Evolutionary conservation across 352 stramenopile species (phyloP).

Genomic region (Phytophthora hybrid): DNA sequence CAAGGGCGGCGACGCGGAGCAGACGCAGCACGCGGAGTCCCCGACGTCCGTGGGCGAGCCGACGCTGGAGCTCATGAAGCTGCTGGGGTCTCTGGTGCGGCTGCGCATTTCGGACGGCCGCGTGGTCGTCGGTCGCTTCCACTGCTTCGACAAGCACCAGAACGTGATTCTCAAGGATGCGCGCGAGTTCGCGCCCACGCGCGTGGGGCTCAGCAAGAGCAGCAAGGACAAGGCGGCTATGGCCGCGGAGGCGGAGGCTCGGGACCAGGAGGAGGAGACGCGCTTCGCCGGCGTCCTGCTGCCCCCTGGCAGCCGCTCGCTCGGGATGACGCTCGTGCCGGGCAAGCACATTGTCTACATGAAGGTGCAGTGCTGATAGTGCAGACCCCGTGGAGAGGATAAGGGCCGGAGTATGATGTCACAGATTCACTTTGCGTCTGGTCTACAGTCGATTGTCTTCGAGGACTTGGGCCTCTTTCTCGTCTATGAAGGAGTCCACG

Average conservation of each 20-base stretch:
- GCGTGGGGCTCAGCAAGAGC: slow-evolving; percentile 27
- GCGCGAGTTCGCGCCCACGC: slow-evolving; percentile 63
- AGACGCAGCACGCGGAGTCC: slow-evolving; percentile 28
- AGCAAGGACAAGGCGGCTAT: slow-evolving; percentile 38
- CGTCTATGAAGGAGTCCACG: slow-evolving; percentile 80
- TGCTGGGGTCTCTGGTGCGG: slow-evolving; percentile 64
- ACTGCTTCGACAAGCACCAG: slow-evolving; percentile 88
- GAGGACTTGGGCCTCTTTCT: slow-evolving; percentile 69
- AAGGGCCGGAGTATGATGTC: not conserved
- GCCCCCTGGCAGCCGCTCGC: slow-evolving; percentile 48
- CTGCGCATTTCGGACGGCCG: slow-evolving; percentile 79
- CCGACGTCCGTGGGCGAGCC: slow-evolving; percentile 42
- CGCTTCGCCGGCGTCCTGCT: slow-evolving; percentile 38
- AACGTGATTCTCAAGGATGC: slow-evolving; percentile 83
- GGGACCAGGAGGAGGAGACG: slow-evolving; percentile 50
- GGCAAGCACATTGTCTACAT: slow-evolving; percentile 83
- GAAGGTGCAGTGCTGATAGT: slow-evolving; percentile 55
- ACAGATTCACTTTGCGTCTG: not conserved
- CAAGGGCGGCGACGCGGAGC: slow-evolving; percentile 17
- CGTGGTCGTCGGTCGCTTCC: slow-evolving; percentile 69
- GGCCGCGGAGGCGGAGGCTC: slow-evolving; percentile 31
- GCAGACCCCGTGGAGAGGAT: not conserved
- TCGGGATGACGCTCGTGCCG: slow-evolving; percentile 81
- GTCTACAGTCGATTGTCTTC: slow-evolving; percentile 53
- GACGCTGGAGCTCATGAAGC: slow-evolving; percentile 66